Conservation (phyloP, 495 filamentous ascomycete genomes). For the Aspergillus ostianus region DNA sequence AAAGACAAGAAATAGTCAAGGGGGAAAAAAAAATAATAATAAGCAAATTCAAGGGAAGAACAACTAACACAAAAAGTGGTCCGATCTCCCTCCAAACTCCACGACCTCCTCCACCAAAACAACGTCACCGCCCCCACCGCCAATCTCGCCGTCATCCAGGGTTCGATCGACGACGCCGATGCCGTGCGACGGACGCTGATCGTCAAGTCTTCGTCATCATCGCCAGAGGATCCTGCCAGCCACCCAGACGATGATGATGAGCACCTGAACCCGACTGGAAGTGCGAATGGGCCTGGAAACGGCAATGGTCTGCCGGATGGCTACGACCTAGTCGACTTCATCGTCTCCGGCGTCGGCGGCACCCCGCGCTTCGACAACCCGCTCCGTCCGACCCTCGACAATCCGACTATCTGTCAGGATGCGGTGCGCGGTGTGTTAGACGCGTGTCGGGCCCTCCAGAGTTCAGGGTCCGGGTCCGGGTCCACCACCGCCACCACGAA, state of each 20-base stretch:
- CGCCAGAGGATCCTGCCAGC: neutral
- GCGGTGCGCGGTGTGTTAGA: conserved; percentile 46
- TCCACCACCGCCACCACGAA: too few species aligned
- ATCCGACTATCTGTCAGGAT: conserved; percentile 57
- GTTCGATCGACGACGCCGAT: conserved; percentile 48
- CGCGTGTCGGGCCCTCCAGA: conserved; percentile 31
- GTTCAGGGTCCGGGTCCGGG: conserved; percentile 12
- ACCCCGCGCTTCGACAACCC: conserved; percentile 6
- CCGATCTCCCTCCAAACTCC: conserved; percentile 63
- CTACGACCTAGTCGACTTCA: conserved; percentile 22
- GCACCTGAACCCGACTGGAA: too few species aligned
- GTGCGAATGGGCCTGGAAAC: too few species aligned
- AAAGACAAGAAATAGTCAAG: neutral
- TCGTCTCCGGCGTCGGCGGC: conserved; percentile 30
- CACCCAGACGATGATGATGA: neutral
- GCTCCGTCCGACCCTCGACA: conserved; percentile 42
- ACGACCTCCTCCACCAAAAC: conserved; percentile 32
- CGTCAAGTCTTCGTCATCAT: neutral
- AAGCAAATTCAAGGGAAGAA: too few species aligned
- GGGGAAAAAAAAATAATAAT: neutral
- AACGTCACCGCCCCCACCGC: conserved; percentile 27
- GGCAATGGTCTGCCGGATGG: neutral
- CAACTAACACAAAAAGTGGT: too few species aligned
- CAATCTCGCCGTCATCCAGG: conserved; percentile 49
- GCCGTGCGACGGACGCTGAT: conserved; percentile 36